Evolutionary conservation across 208 protist genomes (phyloP), one percentile per base, ranked within the genome.

Genomic region (Leishmania amazonensis): DNA sequence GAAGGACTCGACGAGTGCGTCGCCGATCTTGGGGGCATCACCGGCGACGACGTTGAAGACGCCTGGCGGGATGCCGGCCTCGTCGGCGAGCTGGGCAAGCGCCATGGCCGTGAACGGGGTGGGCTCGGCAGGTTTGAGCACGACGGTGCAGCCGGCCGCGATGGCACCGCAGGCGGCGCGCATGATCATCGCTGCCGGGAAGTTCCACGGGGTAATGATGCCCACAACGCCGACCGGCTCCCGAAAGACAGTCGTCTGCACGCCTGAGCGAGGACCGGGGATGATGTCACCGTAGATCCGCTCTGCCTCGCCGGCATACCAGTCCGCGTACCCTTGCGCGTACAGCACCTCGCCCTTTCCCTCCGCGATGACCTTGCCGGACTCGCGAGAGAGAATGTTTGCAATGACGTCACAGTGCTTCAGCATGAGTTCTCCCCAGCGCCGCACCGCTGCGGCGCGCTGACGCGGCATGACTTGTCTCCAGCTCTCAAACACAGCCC

Each of bases 181-280:
- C 15, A 89, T 91, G 65, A 96, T 92, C 90, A 98, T 97, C 54
- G 92, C 85, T 19, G 96, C 89, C 4, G 97, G 97, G 73, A 97
- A 98, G 88, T 99, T 99, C 94, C 94, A 99, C 60, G 97, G 96
- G n/a, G 94, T 98, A 57, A 98, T 90, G 51, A 97, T 84, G 28
- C 87, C 93, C 0, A 98, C 93, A 38, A 98, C 90, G 8, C 97
- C 96, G 31, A 98, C 80, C 4, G 95, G 95, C 83, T 96, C 91
- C 53, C 93, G 93, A 45, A 91, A 79, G 40, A 97, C 91, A 62
- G 89, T 95, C 8, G 90, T 90, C 79, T 85, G 82, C 62, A 94
- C 90, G 24, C 78, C 87, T 17, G 62, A 78, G 3, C 89, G 90
- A 7, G 89, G 91, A 0, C 86, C 87, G 42, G 79, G 53, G 75